Conservation (phyloP, 2,329 filamentous ascomycete species). For the Sporothrix luriei region DNA sequence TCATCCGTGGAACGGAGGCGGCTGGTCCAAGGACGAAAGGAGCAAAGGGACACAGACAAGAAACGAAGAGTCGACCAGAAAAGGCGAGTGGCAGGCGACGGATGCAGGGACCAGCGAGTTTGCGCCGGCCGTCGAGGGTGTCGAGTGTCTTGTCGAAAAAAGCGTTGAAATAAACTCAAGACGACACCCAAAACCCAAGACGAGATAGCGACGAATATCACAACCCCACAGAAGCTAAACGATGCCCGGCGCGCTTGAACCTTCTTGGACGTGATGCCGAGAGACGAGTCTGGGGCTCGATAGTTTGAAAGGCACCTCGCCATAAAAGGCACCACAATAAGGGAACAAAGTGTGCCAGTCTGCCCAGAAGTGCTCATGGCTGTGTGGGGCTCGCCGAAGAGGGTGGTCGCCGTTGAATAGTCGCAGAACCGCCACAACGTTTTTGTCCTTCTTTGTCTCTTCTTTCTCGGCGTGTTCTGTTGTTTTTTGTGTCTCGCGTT, state of each 20-base stretch:
- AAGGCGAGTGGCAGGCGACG: conserved; percentile 6
- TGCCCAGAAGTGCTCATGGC: background rate
- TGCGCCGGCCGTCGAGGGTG: too few species aligned
- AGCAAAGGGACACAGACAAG: background rate
- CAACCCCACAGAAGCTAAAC: background rate
- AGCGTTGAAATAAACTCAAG: background rate
- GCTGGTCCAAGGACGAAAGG: conserved; percentile 9
- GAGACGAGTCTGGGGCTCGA: background rate
- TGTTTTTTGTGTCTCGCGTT: background rate
- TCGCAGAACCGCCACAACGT: background rate
- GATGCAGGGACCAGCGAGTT: background rate
- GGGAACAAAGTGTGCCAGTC: conserved; percentile 10
- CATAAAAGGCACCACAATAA: conserved; percentile 16
- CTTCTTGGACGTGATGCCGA: background rate
- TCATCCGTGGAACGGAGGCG: conserved; percentile 7
- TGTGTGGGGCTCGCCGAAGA: conserved; percentile 26
- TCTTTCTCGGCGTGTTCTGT: conserved; percentile 11
- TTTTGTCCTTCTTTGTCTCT: background rate
- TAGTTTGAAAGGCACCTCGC: background rate
- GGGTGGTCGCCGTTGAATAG: conserved; percentile 8
- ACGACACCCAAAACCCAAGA: background rate
- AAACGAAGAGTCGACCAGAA: background rate
- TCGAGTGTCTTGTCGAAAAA: conserved; percentile 1
- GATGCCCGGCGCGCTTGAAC: too few species aligned
- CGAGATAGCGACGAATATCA: background rate